These are phyloP conservation scores for Chamaecyparis obtusa DNA, from an alignment of 75 land plant genomes.

Conservation along the genomic window DNA sequence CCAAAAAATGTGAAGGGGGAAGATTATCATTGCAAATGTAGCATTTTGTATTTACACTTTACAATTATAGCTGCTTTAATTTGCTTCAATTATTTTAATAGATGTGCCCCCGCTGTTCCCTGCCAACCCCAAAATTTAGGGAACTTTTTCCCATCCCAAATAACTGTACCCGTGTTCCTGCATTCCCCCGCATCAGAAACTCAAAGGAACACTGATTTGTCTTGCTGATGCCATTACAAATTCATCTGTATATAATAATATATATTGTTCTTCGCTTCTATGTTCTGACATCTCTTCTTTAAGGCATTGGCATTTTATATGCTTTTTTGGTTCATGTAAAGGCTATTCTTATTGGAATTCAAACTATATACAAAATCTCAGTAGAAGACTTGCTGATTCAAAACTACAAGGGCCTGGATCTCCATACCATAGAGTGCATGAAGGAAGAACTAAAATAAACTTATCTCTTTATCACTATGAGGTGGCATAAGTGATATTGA, in stretches of 20 bases:
- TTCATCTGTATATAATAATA: neutral
- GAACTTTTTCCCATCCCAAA: too few relatives aligned
- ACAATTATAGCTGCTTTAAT: too few relatives aligned
- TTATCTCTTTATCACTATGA: neutral
- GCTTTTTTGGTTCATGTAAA: neutral
- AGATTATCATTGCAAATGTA: too few relatives aligned
- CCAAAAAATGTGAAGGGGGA: too few relatives aligned
- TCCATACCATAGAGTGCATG: neutral
- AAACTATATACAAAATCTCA: neutral
- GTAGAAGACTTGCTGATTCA: neutral
- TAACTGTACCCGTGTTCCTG: too few relatives aligned
- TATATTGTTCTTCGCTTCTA: neutral
- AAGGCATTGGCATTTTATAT: neutral
- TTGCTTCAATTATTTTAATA: too few relatives aligned
- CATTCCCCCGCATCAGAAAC: too few relatives aligned
- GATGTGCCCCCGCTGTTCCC: too few relatives aligned
- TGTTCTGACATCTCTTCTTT: too few relatives aligned
- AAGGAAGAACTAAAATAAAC: neutral
- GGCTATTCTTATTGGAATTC: neutral
- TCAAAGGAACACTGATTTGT: too few relatives aligned
- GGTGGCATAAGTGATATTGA: neutral
- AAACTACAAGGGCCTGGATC: neutral
- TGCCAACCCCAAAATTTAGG: too few relatives aligned
- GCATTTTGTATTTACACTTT: too few relatives aligned
- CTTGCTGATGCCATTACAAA: neutral